phyloP scores from a whole-genome alignment of 305 asterid genomes.

The Fraxinus nigra region DNA sequence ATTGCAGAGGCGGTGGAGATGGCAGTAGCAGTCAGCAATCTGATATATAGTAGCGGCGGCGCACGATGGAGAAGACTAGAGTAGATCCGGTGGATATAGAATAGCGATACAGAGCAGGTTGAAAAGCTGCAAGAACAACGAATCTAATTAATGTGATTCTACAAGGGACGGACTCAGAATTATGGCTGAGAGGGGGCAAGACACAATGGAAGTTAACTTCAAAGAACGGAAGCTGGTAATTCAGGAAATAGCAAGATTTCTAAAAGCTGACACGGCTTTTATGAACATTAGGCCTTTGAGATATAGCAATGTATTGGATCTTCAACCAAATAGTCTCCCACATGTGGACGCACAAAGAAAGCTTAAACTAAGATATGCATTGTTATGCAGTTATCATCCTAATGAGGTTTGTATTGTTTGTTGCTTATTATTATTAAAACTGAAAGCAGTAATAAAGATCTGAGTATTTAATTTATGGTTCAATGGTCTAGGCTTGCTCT shows the following conservation, averaged over 20 bases:
- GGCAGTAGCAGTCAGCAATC: too few relatives aligned
- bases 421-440: constrained; percentile 7
- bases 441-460: not conserved
- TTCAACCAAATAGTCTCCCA: constrained; percentile 73
- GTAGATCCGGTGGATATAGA: too few relatives aligned
- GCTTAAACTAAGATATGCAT: constrained; percentile 77
- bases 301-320: constrained; percentile 81
- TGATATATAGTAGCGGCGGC: too few relatives aligned
- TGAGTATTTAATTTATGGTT: not conserved
- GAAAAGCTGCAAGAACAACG: too few relatives aligned
- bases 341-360: constrained; percentile 58
- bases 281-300: constrained; percentile 93
- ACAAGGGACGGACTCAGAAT: too few relatives aligned
- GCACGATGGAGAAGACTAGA: too few relatives aligned
- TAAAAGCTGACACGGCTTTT: constrained; percentile 93
- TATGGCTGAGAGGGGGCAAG: too few relatives aligned
- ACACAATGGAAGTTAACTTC: constrained; percentile 66
- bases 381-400: constrained; percentile 88
- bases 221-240: constrained; percentile 97
- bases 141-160: too few relatives aligned
- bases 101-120: too few relatives aligned
- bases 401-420: constrained; percentile 62
- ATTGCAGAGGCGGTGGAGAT: too few relatives aligned
- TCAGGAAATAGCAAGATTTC: constrained; percentile 92
- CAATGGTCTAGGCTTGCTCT: not conserved